Conservation (phyloP, 164 flowering plant species). For the Tetracentron sinense region DNA sequence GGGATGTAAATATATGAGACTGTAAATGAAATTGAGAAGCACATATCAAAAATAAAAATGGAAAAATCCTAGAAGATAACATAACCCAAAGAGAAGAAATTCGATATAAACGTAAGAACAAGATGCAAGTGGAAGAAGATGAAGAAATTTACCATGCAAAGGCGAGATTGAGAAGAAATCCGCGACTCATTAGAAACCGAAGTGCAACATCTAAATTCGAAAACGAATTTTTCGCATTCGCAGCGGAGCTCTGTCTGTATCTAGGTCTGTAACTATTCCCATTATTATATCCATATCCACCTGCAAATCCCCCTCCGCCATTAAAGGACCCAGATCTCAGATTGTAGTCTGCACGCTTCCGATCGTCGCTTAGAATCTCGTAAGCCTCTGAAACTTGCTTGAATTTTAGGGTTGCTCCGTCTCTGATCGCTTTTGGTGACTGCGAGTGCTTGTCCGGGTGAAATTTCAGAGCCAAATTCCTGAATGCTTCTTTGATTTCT, state of each 20-base stretch:
- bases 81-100: background rate
- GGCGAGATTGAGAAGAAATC: constrained; percentile 57
- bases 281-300: constrained; percentile 13
- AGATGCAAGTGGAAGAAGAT: background rate
- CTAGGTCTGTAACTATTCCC: constrained; percentile 11
- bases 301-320: background rate
- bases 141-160: constrained; percentile 51
- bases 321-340: constrained; percentile 1
- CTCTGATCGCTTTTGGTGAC: constrained; percentile 43
- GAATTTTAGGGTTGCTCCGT: constrained; percentile 51
- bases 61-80: too few relatives aligned
- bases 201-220: constrained; percentile 30
- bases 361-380: constrained; percentile 63
- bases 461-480: constrained; percentile 59
- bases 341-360: constrained; percentile 67
- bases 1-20: too few relatives aligned
- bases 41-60: too few relatives aligned
- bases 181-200: constrained; percentile 39
- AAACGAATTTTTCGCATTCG: constrained; percentile 6
- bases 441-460: constrained; percentile 86
- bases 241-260: constrained; percentile 5
- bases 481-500: constrained; percentile 74
- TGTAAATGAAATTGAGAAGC: too few relatives aligned
- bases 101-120: background rate
- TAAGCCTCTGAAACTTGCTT: constrained; percentile 84